phyloP scores from a whole-genome alignment of 345 rosid species.

The Balakata baccata region DNA sequence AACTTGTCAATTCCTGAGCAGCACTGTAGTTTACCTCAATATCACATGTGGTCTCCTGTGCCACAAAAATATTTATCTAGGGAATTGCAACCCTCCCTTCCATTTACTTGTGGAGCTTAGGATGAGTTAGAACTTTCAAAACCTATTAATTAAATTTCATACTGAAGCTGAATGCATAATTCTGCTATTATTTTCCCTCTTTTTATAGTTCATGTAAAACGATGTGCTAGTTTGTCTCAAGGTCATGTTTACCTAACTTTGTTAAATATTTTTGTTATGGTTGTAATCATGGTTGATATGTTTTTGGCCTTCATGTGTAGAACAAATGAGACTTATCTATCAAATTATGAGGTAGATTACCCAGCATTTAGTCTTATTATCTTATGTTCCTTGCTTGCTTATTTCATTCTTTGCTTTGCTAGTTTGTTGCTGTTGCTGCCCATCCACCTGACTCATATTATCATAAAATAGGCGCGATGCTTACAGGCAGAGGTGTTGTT shows the following conservation, averaged over 20 bases:
- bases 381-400: not conserved
- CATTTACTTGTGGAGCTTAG: not conserved
- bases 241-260: too few relatives aligned
- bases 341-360: not conserved
- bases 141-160: too few relatives aligned
- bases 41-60: not conserved
- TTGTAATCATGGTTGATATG: too few relatives aligned
- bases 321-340: not conserved
- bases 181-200: too few relatives aligned
- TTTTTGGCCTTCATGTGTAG: not conserved
- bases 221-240: too few relatives aligned
- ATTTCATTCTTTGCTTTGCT: conserved; percentile 11
- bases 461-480: conserved; percentile 69
- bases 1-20: not conserved
- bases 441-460: conserved; percentile 78
- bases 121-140: too few relatives aligned
- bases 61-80: not conserved
- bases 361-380: not conserved
- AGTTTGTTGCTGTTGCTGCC: conserved; percentile 89
- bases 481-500: conserved; percentile 75
- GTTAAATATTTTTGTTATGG: too few relatives aligned
- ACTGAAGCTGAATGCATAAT: too few relatives aligned
- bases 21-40: not conserved
- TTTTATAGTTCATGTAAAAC: too few relatives aligned
- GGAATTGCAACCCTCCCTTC: not conserved